These are phyloP conservation scores for apple (Malus domestica) DNA, from an alignment of 306 rosid species.

Conservation along the genomic window ASM211411v1 NC_041798.1:4217001-4217500, in stretches of 20 bases:
- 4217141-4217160: slow-evolving; percentile 51
- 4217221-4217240: not conserved
- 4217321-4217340: not conserved
- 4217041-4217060: not conserved
- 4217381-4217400: not conserved
- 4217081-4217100: slow-evolving; percentile 12
- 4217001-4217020: not conserved
- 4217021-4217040: not conserved
- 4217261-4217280: no score
- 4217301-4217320: not conserved
- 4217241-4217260: not conserved
- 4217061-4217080: not conserved
- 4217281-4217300: no score
- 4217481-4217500: not conserved
- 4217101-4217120: slow-evolving; percentile 35
- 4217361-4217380: not conserved
- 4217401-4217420: not conserved
- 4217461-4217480: not conserved
- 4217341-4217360: not conserved
- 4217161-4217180: slow-evolving; percentile 58
- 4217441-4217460: not conserved
- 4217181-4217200: slow-evolving; percentile 61
- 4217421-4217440: not conserved
- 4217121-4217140: slow-evolving; percentile 76
- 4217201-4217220: not conserved